These are phyloP conservation scores for Stagonosporopsis chrysanthemi DNA, from an alignment of 2,329 filamentous ascomycete species.

Conservation along the genomic window DNA sequence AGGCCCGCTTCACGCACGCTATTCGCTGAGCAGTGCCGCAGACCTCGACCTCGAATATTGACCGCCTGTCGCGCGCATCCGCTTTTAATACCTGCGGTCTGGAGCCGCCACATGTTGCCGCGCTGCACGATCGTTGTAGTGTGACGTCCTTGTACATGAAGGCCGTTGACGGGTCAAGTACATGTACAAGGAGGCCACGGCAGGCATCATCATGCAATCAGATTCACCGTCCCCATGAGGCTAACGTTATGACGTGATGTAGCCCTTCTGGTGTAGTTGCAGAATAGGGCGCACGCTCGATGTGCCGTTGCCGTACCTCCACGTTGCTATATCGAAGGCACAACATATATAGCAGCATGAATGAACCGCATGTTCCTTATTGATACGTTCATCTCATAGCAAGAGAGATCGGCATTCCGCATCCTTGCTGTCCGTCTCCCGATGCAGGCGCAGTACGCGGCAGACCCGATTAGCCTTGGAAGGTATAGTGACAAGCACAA, in stretches of 20 bases:
- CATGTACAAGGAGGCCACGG: slow-evolving; percentile 22
- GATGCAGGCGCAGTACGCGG: slow-evolving; percentile 39
- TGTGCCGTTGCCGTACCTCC: background rate
- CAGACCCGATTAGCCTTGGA: slow-evolving; percentile 20
- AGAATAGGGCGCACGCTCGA: background rate
- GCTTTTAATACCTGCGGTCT: slow-evolving; percentile 34
- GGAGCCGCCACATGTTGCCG: slow-evolving; percentile 37
- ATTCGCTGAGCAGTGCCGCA: slow-evolving; percentile 16
- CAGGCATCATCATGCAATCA: slow-evolving; percentile 20
- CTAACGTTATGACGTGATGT: slow-evolving; percentile 10
- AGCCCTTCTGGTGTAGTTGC: background rate
- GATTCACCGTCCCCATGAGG: slow-evolving; percentile 4
- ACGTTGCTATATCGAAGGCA: background rate
- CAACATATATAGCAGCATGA: background rate
- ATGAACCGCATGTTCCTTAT: slow-evolving; percentile 23
- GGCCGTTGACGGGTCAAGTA: slow-evolving; percentile 1
- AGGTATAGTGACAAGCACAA: slow-evolving; percentile 18
- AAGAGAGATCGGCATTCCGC: slow-evolving; percentile 29
- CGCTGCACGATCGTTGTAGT: slow-evolving; percentile 34
- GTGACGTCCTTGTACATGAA: slow-evolving; percentile 27
- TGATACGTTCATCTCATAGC: slow-evolving; percentile 22
- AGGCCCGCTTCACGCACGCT: slow-evolving; percentile 40
- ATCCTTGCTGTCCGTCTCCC: slow-evolving; percentile 35
- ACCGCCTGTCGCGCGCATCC: slow-evolving; percentile 33
- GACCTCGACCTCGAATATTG: slow-evolving; percentile 21